Base-by-base conservation (phyloP, 371 early-diverging fungal genomes). In the Mortierella sp. region DNA sequence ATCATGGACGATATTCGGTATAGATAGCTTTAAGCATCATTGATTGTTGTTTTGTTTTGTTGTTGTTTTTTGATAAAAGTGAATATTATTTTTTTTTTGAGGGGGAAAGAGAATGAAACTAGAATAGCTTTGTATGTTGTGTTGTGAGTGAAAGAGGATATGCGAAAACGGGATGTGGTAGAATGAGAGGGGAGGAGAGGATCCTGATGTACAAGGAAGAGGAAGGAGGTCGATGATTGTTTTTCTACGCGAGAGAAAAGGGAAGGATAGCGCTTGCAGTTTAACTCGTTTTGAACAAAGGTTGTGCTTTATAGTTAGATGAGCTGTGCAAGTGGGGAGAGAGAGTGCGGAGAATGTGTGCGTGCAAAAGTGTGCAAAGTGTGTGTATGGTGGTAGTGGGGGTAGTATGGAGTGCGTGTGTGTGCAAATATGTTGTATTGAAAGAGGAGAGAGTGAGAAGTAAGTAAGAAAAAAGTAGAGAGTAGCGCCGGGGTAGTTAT, bases 1-100 rank as follows among this genome's bases (percentile, higher is more conserved):
- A 82, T 82, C 27, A 43, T 86, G 73, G 76, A 82, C 18, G 65
- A 60, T 16, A 82, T 86, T 46, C 68, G 29, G 0, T 84, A 80
- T 65, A 70, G 49, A 54, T 80, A 75, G 56, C 3, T n/a, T 14
- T 29, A 32, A 14, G 56, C n/a, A 27, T n/a, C 21, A 11, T n/a
- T 24, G 21, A 44, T 38, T 43, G 2, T 12, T 24, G 14, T 24
- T 29, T 24, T 27, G 29, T 54, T 54, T 78, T n/a, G n/a, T n/a
- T n/a, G n/a, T n/a, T n/a, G n/a, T n/a, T 55, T 48, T 46, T 71
- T 46, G 35, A n/a, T 71, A 55, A 1, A n/a, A 35, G 2, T 49
- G 8, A 11, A 60, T 35, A 63, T 63, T 32, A 56, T 63, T 63
- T 32, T 41, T 63, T 32, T 35, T 32, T 38, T 35, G 3, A 32